Conservation (phyloP, 2,329 filamentous ascomycete genomes). For the Penicillium sp. region DNA sequence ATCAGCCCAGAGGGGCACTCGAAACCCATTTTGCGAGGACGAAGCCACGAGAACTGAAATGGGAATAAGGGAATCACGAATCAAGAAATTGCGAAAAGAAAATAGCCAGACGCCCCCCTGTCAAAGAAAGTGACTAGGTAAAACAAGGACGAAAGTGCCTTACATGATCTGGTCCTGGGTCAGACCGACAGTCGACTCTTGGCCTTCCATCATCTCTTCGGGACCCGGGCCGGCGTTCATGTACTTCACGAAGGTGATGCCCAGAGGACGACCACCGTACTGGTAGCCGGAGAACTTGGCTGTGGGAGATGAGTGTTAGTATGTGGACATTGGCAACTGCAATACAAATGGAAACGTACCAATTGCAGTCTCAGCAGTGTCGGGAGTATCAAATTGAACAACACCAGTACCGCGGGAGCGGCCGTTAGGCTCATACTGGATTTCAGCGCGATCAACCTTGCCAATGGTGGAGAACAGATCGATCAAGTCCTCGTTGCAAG, state of each 20-base stretch:
- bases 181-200: slow-evolving; percentile 65
- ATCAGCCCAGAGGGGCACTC: slow-evolving; percentile 11
- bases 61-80: slow-evolving; percentile 28
- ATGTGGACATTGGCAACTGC: slow-evolving; percentile 14
- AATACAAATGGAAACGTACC: slow-evolving; percentile 45
- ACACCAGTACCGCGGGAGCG: slow-evolving; percentile 93
- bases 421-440: slow-evolving; percentile 96
- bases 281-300: slow-evolving; percentile 97
- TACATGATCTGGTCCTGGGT: slow-evolving; percentile 99
- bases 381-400: slow-evolving; percentile 81
- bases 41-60: slow-evolving; percentile 11
- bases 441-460: slow-evolving; percentile 97
- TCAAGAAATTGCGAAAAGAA: slow-evolving; percentile 10
- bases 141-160: slow-evolving; percentile 20
- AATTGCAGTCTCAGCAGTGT: slow-evolving; percentile 90
- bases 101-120: slow-evolving; percentile 5
- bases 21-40: slow-evolving; percentile 8
- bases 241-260: slow-evolving; percentile 92
- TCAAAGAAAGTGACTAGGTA: slow-evolving; percentile 8
- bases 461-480: slow-evolving; percentile 98
- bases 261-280: slow-evolving; percentile 91
- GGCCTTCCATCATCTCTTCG: slow-evolving; percentile 82
- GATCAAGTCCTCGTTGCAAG: slow-evolving; percentile 94
- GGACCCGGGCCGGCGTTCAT: slow-evolving; percentile 62
- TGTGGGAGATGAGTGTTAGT: slow-evolving; percentile 31